A percentile compares a stretch with the other conserved stretches of the same genome.
These are phyloP conservation scores for Sutorius australiensis DNA, from an alignment of 768 basidiomycete genomes.

Conservation along the genomic window DNA sequence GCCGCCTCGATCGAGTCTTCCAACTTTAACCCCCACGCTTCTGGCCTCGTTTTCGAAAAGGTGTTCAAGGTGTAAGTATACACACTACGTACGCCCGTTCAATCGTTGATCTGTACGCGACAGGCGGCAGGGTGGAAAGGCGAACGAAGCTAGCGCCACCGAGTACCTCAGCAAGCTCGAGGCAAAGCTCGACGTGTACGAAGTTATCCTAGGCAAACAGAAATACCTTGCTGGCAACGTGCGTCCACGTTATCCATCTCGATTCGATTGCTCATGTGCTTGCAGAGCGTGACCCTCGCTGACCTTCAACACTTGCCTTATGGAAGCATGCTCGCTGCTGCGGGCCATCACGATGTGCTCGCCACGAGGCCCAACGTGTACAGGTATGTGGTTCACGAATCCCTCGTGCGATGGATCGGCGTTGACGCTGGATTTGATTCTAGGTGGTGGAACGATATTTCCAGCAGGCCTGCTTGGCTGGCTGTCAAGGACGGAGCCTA, in stretches of 20 bases:
- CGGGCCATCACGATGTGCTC: conserved; percentile 31
- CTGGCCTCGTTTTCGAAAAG: conserved; percentile 43
- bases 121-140: conserved; percentile 18
- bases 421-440: conserved; percentile 5
- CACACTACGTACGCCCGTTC: no score
- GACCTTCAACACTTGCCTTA: conserved; percentile 58
- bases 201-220: conserved; percentile 51
- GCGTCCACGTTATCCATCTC: conserved; percentile 11
- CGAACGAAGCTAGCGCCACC: conserved; percentile 19
- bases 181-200: conserved; percentile 45
- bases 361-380: conserved; percentile 40
- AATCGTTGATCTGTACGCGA: neutral
- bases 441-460: conserved; percentile 54
- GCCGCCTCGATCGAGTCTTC: conserved; percentile 44
- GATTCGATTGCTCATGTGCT: neutral
- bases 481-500: conserved; percentile 39
- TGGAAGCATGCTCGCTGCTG: conserved; percentile 26
- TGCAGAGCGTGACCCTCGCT: conserved; percentile 47
- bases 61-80: conserved; percentile 47
- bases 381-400: conserved; percentile 29
- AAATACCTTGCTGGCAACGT: conserved; percentile 58
- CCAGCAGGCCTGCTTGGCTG: conserved; percentile 42
- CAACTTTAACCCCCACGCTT: conserved; percentile 47
- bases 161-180: conserved; percentile 21
- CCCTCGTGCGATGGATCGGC: neutral